Conservation (phyloP, 2,329 filamentous ascomycete genomes). For the Xylariales sp. region DNA sequence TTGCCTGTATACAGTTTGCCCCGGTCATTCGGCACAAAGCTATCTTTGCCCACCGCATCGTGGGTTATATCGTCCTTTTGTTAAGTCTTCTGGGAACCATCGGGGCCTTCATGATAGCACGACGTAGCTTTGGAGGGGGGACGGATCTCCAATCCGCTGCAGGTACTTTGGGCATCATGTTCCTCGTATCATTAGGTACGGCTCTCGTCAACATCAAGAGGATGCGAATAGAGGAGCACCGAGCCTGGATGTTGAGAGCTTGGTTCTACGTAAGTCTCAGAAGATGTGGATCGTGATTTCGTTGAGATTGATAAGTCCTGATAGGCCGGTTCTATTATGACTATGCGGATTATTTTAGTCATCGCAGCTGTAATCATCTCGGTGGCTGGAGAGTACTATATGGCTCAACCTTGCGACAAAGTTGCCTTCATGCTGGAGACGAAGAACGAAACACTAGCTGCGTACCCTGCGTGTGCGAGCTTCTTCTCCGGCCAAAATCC, state of each 20-base stretch:
- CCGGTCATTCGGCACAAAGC: constrained; percentile 41
- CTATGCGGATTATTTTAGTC: constrained; percentile 43
- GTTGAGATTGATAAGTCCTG: background rate
- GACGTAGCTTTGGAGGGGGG: constrained; percentile 47
- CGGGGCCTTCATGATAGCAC: constrained; percentile 50
- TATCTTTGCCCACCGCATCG: constrained; percentile 54
- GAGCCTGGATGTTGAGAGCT: constrained; percentile 57
- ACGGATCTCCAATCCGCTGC: constrained; percentile 41
- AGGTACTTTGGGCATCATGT: constrained; percentile 39
- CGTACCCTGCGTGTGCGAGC: constrained; percentile 40
- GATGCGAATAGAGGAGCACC: constrained; percentile 57
- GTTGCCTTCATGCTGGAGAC: constrained; percentile 35
- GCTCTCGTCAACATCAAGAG: constrained; percentile 54
- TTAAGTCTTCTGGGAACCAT: constrained; percentile 40
- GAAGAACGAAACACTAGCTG: constrained; percentile 18
- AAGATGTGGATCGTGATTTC: background rate
- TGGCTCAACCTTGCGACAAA: constrained; percentile 39
- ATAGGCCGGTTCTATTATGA: constrained; percentile 47
- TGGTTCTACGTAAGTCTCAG: constrained; percentile 39
- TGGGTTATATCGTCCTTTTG: constrained; percentile 49
- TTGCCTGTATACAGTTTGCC: constrained; percentile 44
- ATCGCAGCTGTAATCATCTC: constrained; percentile 35
- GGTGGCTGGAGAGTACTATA: constrained; percentile 16
- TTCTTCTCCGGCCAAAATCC: constrained; percentile 27
- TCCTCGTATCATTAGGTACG: constrained; percentile 36